Evolutionary conservation across 2,329 filamentous ascomycete genomes (phyloP).

Genomic region (Diaporthe aspalathi): DNA sequence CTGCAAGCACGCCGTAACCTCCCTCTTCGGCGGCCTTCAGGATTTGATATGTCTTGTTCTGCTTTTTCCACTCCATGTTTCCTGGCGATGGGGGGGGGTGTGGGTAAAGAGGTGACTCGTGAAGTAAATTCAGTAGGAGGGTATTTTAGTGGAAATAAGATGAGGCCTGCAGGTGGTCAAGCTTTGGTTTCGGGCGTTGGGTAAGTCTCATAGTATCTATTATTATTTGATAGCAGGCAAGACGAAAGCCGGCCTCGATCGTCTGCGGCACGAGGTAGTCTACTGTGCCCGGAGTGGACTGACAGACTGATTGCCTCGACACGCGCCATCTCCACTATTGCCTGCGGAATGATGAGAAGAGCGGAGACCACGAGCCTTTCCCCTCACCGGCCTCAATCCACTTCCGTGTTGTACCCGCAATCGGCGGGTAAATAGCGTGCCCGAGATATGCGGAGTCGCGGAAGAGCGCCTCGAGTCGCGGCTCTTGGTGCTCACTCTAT

Average conservation of each 20-base stretch:
- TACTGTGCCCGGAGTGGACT: neutral
- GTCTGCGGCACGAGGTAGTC: neutral
- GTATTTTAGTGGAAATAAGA: neutral
- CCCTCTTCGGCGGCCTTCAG: conserved; percentile 36
- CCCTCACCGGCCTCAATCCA: conserved; percentile 1
- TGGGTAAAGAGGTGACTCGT: neutral
- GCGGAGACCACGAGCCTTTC: neutral
- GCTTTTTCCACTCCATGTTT: conserved; percentile 37
- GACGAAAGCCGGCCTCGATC: neutral
- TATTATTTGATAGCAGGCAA: neutral
- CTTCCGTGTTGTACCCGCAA: neutral
- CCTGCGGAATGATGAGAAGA: neutral
- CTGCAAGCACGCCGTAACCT: conserved; percentile 35
- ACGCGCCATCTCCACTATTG: conserved; percentile 20
- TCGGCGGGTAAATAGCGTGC: neutral
- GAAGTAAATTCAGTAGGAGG: neutral
- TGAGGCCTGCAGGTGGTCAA: neutral
- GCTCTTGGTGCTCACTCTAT: neutral
- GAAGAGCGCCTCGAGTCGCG: conserved; percentile 4
- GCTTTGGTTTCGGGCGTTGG: neutral
- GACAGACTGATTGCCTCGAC: neutral
- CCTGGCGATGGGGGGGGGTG: neutral
- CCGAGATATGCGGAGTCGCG: neutral
- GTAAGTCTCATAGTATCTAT: neutral
- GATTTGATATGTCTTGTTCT: conserved; percentile 38